Conservation (phyloP, 1,139 yeast genomes). For the Candida albicans region DNA sequence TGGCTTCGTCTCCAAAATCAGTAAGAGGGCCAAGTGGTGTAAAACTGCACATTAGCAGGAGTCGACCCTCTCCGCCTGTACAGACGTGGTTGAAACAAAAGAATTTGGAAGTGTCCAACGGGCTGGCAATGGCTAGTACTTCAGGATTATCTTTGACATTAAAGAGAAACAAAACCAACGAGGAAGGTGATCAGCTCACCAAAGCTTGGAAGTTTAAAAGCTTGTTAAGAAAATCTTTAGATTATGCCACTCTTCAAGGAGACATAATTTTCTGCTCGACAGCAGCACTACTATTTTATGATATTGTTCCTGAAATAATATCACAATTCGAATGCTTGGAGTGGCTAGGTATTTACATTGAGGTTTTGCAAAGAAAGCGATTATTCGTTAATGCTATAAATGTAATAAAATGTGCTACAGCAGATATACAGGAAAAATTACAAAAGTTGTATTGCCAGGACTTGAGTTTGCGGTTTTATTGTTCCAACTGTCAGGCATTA, state of each 20-base stretch:
- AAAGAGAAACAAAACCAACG: constrained; percentile 27
- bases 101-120: constrained; percentile 6
- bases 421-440: constrained; percentile 37
- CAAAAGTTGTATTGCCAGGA: constrained; percentile 50
- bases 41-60: background rate
- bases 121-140: constrained; percentile 9
- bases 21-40: background rate
- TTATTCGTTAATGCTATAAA: constrained; percentile 60
- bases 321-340: constrained; percentile 35
- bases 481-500: constrained; percentile 66
- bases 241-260: constrained; percentile 61
- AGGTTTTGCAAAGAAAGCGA: constrained; percentile 50
- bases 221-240: constrained; percentile 44
- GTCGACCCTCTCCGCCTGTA: background rate
- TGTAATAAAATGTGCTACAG: constrained; percentile 51
- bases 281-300: constrained; percentile 56
- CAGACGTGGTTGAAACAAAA: constrained; percentile 2
- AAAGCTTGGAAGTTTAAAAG: constrained; percentile 36
- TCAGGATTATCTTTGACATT: constrained; percentile 28
- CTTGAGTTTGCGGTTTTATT: constrained; percentile 56
- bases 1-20: constrained; percentile 9
- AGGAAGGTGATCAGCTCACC: constrained; percentile 22
- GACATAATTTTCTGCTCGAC: constrained; percentile 65
- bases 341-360: constrained; percentile 60
- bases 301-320: constrained; percentile 20